These are phyloP conservation scores for Jaminaea rosea DNA, from an alignment of 1,284 basidiomycete species.

Conservation along the genomic window DNA sequence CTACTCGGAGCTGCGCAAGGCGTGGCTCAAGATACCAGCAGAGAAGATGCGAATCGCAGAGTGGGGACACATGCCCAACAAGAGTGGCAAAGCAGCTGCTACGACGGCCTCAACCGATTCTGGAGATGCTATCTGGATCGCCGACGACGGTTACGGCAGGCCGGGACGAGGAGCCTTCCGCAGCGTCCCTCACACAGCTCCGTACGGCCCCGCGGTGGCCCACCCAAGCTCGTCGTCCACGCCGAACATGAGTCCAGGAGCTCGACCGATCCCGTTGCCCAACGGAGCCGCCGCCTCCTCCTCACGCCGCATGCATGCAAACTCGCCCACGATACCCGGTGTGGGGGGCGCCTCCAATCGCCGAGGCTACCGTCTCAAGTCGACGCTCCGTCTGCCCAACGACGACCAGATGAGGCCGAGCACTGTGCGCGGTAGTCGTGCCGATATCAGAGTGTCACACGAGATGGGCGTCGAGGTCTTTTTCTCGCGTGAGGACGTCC, in stretches of 20 bases:
- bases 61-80: constrained; percentile 40
- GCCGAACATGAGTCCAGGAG: neutral
- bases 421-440: constrained; percentile 37
- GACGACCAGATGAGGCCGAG: constrained; percentile 38
- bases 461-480: constrained; percentile 41
- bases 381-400: constrained; percentile 39
- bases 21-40: constrained; percentile 33
- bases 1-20: constrained; percentile 27
- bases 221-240: neutral
- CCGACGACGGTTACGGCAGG: constrained; percentile 13
- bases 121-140: constrained; percentile 31
- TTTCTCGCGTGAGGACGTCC: constrained; percentile 37
- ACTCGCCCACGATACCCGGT: neutral
- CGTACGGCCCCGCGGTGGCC: neutral
- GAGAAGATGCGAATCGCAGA: constrained; percentile 45
- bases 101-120: constrained; percentile 17
- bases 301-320: too few relatives aligned
- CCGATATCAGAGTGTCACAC: constrained; percentile 41
- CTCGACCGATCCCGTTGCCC: too few relatives aligned
- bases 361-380: constrained; percentile 36
- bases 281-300: too few relatives aligned
- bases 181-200: neutral
- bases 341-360: neutral
- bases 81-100: too few relatives aligned
- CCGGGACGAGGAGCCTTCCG: constrained; percentile 8